Conservation (phyloP, 2,329 filamentous ascomycete species). For the Proliferodiscus dingleyae region DNA sequence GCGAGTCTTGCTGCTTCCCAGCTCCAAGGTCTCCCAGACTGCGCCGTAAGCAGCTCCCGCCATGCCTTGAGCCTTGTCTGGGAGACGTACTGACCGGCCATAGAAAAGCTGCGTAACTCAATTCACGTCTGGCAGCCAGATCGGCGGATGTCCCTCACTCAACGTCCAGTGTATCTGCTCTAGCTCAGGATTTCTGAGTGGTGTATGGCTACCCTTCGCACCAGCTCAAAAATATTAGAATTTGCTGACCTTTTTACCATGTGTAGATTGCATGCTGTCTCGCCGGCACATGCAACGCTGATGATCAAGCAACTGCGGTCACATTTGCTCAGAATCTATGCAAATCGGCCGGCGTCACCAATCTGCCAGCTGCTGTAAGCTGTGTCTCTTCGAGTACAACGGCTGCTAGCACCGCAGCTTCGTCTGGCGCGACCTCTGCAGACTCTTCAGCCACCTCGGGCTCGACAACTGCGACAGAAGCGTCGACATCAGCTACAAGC, state of each 20-base stretch:
- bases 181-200: constrained; percentile 39
- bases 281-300: constrained; percentile 35
- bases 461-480: too few relatives aligned
- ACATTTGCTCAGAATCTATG: constrained; percentile 33
- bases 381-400: constrained; percentile 1
- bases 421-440: neutral
- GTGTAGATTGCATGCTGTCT: constrained; percentile 46
- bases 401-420: neutral
- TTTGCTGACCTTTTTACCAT: neutral
- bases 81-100: neutral
- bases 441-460: neutral
- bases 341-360: constrained; percentile 31
- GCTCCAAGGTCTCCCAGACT: constrained; percentile 43
- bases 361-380: constrained; percentile 16
- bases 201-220: neutral
- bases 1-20: constrained; percentile 50
- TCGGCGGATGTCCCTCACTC: constrained; percentile 35
- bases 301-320: constrained; percentile 35
- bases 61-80: neutral
- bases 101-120: constrained; percentile 31
- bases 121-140: constrained; percentile 36
- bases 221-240: neutral
- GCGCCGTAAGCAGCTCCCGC: constrained; percentile 45
- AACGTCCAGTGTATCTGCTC: constrained; percentile 47
- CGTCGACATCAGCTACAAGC: constrained; percentile 3